Evolutionary conservation across 2,329 filamentous ascomycete species (phyloP), one percentile per base, ranked within the genome.

Genomic region (Mollisiaceae sp.): DNA sequence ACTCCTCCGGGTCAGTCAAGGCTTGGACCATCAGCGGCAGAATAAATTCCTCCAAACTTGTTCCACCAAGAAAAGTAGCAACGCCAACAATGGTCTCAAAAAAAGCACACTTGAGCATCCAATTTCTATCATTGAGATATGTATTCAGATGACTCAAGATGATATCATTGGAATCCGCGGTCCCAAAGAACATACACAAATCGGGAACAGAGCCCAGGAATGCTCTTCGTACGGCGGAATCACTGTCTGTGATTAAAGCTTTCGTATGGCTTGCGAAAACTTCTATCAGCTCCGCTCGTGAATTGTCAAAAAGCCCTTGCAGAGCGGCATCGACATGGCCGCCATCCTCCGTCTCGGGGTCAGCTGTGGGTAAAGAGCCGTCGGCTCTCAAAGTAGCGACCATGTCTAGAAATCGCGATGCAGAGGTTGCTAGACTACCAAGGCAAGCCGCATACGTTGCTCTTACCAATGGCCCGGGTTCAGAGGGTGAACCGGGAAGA

Each of bases 31-130:
- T 97, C 15, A 99, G 82, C 0, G 96, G 95, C 32, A 99, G 80
- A 69, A 98, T 97, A 72, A 97, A 99, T 71, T 97, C 93, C 77
- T 99, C 95, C 38, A 99, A 80, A 71, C 90, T 96, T 39, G 89
- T 91, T 66, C 91, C 93, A 35, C 95, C 95, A 39, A 98, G 86
- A 71, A 97, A 97, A 0, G 92, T 88, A 4, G 94, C 92, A 69
- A 99, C 94, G 3, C 94, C 94, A 18, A 98, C 92, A 32, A 98
- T 93, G 0, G 93, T 92, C 74, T 97, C 94, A 74, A 99, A 97
- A 76, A 98, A 98, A 2, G 94, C 93, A 73, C 93, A 97, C 77
- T 97, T 97, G 38, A 99, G 81, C 77, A 93, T 93, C 95, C 95
- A 99, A 76, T 99, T 94, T 50, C 91, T 88, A 73, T 98, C 95